phyloP scores from a whole-genome alignment of 2,329 filamentous ascomycete species.

The Blumeria hordei region DNA sequence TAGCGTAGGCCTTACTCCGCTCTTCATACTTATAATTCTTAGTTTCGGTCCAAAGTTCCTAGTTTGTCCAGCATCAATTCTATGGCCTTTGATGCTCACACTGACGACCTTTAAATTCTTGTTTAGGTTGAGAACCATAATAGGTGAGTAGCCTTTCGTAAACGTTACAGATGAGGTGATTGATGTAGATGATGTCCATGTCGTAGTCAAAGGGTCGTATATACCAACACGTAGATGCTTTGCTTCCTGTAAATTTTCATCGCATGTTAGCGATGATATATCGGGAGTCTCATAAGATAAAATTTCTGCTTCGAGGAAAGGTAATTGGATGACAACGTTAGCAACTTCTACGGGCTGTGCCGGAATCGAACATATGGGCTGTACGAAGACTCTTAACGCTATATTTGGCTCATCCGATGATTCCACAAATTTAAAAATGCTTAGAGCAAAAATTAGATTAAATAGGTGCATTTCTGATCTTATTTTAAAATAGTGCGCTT shows the following conservation, averaged over 20 bases:
- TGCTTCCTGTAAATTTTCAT: constrained; percentile 5
- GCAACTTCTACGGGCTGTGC: too few relatives aligned
- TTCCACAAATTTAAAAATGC: too few relatives aligned
- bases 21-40: constrained; percentile 22
- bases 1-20: constrained; percentile 31
- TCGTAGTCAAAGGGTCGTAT: constrained; percentile 23
- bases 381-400: too few relatives aligned
- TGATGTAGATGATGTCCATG: constrained; percentile 30
- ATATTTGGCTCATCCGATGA: too few relatives aligned
- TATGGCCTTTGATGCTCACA: constrained; percentile 27
- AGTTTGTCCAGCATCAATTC: constrained; percentile 38
- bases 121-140: constrained; percentile 28
- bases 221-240: constrained; percentile 30
- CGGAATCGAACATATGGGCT: too few relatives aligned
- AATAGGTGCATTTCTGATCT: too few relatives aligned
- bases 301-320: constrained; percentile 20
- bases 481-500: too few relatives aligned
- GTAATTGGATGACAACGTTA: constrained; percentile 1
- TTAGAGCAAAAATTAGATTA: too few relatives aligned
- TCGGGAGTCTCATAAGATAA: constrained; percentile 32
- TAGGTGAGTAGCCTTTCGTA: constrained; percentile 33
- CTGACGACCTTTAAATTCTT: constrained; percentile 22
- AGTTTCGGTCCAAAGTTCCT: constrained; percentile 40
- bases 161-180: constrained; percentile 32
- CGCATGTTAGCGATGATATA: constrained; percentile 15